Conservation (phyloP, 208 protist genomes). For the Polymyxa betae region DNA sequence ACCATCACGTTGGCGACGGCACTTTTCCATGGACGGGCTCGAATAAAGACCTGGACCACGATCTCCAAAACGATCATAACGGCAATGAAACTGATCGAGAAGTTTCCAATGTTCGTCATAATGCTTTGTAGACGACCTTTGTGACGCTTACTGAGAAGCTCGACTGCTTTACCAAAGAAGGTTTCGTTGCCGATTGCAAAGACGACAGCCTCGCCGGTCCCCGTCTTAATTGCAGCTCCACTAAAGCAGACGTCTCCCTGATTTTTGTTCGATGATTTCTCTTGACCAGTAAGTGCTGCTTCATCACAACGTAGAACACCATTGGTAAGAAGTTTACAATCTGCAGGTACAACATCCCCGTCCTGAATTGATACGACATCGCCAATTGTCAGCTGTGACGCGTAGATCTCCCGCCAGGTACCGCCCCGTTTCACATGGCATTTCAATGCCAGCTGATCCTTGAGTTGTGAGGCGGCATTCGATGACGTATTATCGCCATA, state of each 20-base stretch:
- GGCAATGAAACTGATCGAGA: not conserved
- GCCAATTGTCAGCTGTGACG: not conserved
- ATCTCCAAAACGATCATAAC: slow-evolving; percentile 15
- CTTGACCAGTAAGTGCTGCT: not conserved
- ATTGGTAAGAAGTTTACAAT: not conserved
- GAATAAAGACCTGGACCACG: not conserved
- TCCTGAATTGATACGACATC: not conserved
- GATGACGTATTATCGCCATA: not conserved
- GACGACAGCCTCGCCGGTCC: slow-evolving; percentile 30
- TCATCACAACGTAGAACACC: not conserved
- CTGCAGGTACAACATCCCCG: slow-evolving; percentile 23
- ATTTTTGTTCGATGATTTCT: not conserved
- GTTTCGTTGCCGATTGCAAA: not conserved
- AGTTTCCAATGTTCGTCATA: not conserved
- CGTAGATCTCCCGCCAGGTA: not conserved
- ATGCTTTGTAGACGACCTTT: not conserved
- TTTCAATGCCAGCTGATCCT: not conserved
- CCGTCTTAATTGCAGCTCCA: not conserved
- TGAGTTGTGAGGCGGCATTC: not conserved
- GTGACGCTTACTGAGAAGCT: not conserved
- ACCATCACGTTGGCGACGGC: not conserved
- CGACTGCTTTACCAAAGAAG: not conserved
- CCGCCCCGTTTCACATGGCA: slow-evolving; percentile 7
- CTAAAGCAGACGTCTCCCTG: not conserved
- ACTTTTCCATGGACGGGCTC: not conserved